Percentiles rank a stretch among this genome's conserved stretches.
phyloP scores from a whole-genome alignment of 2,329 filamentous ascomycete species.

The Fusarium sp. region DNA sequence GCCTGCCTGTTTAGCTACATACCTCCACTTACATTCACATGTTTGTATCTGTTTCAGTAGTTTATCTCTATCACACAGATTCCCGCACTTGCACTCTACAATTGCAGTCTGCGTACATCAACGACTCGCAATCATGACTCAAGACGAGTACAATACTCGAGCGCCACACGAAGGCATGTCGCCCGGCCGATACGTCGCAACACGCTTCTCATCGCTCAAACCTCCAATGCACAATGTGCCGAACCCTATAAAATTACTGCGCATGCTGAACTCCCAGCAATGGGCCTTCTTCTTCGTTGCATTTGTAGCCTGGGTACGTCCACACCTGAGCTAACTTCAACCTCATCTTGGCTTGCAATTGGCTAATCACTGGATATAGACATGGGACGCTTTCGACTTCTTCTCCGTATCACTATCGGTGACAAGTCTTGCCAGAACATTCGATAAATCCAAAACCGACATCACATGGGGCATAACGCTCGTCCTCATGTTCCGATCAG shows the following conservation, averaged over 20 bases:
- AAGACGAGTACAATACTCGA: constrained; percentile 48
- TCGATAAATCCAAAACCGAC: constrained; percentile 64
- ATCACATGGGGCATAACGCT: constrained; percentile 74
- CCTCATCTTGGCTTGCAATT: background rate
- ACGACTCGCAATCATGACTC: constrained; percentile 30
- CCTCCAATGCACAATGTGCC: constrained; percentile 65
- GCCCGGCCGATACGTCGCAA: constrained; percentile 58
- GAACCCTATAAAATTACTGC: constrained; percentile 63
- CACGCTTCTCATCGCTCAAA: constrained; percentile 66
- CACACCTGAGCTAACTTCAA: background rate
- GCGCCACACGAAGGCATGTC: constrained; percentile 63
- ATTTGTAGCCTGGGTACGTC: constrained; percentile 67
- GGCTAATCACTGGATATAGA: constrained; percentile 49
- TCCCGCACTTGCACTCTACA: background rate
- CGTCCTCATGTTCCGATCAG: constrained; percentile 69
- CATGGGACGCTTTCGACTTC: constrained; percentile 75
- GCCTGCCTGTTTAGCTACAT: background rate
- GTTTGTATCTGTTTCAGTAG: background rate
- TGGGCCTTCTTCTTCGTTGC: constrained; percentile 68
- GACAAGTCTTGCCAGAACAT: constrained; percentile 62
- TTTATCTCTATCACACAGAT: background rate
- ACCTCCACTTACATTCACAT: background rate
- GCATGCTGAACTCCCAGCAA: constrained; percentile 60
- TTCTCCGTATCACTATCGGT: constrained; percentile 72
- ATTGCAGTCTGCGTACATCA: background rate